Conservation (phyloP, 108 stramenopile species). For the Nitzschia inconspicua region DNA sequence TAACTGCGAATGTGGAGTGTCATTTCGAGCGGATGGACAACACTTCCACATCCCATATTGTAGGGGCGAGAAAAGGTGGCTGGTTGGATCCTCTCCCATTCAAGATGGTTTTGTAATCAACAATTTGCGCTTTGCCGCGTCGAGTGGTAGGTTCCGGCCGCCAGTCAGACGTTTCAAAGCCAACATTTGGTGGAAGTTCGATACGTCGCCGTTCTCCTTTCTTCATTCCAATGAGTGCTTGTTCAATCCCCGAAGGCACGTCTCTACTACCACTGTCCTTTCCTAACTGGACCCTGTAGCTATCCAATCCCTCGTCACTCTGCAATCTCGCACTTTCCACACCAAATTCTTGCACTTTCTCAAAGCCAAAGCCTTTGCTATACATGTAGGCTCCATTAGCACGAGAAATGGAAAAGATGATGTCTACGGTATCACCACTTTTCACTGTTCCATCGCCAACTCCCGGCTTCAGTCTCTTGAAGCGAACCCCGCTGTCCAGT, state of each 20-base stretch:
- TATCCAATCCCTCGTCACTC: conserved; percentile 29
- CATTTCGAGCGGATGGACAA: too few relatives aligned
- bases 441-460: conserved; percentile 17
- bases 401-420: conserved; percentile 26
- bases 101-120: conserved; percentile 38
- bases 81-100: conserved; percentile 42
- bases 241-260: conserved; percentile 51
- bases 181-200: conserved; percentile 44
- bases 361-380: conserved; percentile 41
- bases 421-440: conserved; percentile 26
- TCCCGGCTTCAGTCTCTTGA: conserved; percentile 34
- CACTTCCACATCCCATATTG: conserved; percentile 57
- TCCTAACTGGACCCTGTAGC: conserved; percentile 26
- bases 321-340: too few relatives aligned
- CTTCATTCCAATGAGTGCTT: conserved; percentile 51
- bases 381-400: conserved; percentile 46
- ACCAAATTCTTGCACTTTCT: too few relatives aligned
- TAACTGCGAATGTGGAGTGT: too few relatives aligned
- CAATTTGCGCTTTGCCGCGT: conserved; percentile 33
- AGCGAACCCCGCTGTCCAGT: conserved; percentile 35
- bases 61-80: conserved; percentile 52
- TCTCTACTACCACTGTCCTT: conserved; percentile 21
- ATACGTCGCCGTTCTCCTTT: conserved; percentile 45
- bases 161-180: conserved; percentile 54
- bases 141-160: conserved; percentile 38